Base-by-base conservation (phyloP, 208 protist genomes). In the Wallacemonas sp. region DNA sequence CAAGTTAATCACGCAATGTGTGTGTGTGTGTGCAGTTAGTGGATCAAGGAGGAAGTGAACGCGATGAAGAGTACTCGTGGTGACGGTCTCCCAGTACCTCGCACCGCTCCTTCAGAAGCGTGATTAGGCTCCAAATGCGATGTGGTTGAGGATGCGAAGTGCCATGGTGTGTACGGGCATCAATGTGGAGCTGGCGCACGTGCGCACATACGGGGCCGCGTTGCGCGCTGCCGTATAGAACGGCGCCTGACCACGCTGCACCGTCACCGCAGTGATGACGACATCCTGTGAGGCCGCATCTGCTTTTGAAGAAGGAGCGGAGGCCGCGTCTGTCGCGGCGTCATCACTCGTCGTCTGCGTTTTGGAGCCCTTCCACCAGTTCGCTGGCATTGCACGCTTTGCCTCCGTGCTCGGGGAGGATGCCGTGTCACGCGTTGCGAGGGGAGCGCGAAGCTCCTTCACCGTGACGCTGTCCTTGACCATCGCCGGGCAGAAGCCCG, bases 401-500 rank as follows among this genome's bases (percentile, higher is more conserved):
- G 61, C 9, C 8, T 6, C 47, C 1, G 62, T 30, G 3, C 17
- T 52, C 16, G 24, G 23, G 8, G 14, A 30, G 17, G 17, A 26
- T 17, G 23, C 26, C 21, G 67, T 11, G 23, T 30, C 14, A 43
- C 44, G 30, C 1, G 46, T 47, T 17, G 12, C 62, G 1, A 86
- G 68, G n/a, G 52, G 52, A 11, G 72, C 76, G 16, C 85, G 90
- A 61, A 96, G 67, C 52, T 92, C 82, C 33, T 68, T 67, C 34
- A 83, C 68, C 27, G 63, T 70, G n/a, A 96, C 78, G 21, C 63
- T 74, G 36, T 83, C 82, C 61, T 89, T 88, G 16, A 85, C 70
- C 86, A 96, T 93, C 11, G 90, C 85, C 3, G 90, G 90, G 64
- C 85, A 96, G 70, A 94, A 94, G 12, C 85, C 87, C 0, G 78